Conservation (phyloP, 306 rosid species). For the Casuarina equisetifolia region DNA sequence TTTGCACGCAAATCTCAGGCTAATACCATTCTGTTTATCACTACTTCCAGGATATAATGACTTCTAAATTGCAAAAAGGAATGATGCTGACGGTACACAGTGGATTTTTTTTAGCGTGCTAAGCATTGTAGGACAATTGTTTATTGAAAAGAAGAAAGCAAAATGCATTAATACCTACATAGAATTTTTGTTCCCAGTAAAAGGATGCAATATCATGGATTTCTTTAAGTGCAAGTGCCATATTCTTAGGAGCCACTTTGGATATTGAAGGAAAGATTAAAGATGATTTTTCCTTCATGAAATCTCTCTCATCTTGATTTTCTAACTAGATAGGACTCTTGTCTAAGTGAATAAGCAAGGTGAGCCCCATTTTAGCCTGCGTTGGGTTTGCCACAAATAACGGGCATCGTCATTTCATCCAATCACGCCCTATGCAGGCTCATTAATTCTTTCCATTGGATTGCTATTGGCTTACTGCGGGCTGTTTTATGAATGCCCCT, state of each 20-base stretch:
- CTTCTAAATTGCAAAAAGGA: neutral
- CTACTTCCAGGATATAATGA: no score
- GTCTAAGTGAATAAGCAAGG: no score
- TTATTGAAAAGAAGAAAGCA: no score
- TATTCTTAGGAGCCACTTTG: no score
- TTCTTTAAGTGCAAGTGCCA: neutral
- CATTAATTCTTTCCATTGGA: neutral
- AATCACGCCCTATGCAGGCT: neutral
- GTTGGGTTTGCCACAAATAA: no score
- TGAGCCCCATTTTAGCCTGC: no score
- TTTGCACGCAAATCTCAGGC: neutral
- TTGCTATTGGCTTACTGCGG: neutral
- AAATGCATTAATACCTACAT: no score
- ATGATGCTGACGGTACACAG: neutral
- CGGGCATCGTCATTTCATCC: neutral
- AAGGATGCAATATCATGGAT: neutral
- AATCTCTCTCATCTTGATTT: no score
- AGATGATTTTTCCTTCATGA: no score
- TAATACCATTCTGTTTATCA: no score
- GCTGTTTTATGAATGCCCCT: neutral
- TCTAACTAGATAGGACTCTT: no score
- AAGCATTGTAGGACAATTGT: neutral
- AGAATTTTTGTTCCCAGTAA: neutral
- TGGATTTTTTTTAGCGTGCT: neutral
- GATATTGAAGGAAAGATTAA: no score